These are phyloP conservation scores for Mrakiaceae sp. DNA, from an alignment of 1,284 basidiomycete species.

Conservation along the genomic window DNA sequence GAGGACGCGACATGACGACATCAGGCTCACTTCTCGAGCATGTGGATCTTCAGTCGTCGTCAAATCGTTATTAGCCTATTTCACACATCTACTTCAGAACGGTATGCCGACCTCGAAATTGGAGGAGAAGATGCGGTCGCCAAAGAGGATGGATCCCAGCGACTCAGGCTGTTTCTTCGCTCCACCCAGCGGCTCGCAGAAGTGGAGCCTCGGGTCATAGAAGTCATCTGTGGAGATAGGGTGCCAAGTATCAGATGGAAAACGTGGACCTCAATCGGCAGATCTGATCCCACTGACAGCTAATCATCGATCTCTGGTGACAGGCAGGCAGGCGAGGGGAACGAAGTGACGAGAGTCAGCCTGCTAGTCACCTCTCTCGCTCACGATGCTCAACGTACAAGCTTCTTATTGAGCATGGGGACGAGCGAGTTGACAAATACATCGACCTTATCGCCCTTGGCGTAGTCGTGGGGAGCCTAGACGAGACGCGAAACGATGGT, in stretches of 20 bases:
- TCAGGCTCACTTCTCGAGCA: slow-evolving; percentile 29
- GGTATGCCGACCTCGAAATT: slow-evolving; percentile 59
- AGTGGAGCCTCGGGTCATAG: slow-evolving; percentile 73
- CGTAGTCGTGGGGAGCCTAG: too few species aligned
- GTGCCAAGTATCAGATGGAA: slow-evolving; percentile 11
- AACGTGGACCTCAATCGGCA: slow-evolving; percentile 29
- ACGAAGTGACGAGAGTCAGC: slow-evolving; percentile 18
- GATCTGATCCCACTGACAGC: slow-evolving; percentile 41
- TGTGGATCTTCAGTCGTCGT: slow-evolving; percentile 20
- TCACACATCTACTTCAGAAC: too few species aligned
- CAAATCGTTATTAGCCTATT: background rate
- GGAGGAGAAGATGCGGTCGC: slow-evolving; percentile 87
- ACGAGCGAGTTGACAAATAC: slow-evolving; percentile 64
- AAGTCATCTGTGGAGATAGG: slow-evolving; percentile 55
- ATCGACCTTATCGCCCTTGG: background rate
- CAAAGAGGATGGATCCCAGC: slow-evolving; percentile 86
- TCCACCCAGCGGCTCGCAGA: slow-evolving; percentile 70
- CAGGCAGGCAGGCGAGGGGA: slow-evolving; percentile 7
- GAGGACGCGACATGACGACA: background rate
- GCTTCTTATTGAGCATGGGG: slow-evolving; percentile 71
- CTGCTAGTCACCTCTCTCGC: background rate
- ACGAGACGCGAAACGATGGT: too few species aligned
- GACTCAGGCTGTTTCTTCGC: slow-evolving; percentile 72
- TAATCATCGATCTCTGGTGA: slow-evolving; percentile 64
- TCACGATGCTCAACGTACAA: slow-evolving; percentile 42